Conservation (phyloP, 768 basidiomycete genomes). For the Leccinellum albellum region DNA sequence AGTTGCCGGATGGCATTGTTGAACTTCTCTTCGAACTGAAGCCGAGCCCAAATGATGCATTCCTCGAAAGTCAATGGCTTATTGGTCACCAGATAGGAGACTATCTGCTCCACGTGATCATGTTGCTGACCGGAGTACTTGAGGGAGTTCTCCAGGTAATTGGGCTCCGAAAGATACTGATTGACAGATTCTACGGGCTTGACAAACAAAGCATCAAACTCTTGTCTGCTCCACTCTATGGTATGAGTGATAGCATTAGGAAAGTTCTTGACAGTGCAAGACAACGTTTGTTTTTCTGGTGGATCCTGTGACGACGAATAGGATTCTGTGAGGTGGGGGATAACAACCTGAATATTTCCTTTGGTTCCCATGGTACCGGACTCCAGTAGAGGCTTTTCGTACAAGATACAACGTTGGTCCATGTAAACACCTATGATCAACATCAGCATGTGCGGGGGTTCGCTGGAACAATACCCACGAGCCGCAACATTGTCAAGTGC, state of each 20-base stretch:
- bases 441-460: slow-evolving; percentile 2
- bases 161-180: slow-evolving; percentile 93
- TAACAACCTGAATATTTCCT: slow-evolving; percentile 93
- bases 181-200: slow-evolving; percentile 94
- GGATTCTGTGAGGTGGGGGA: slow-evolving; percentile 92
- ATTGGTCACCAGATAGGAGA: slow-evolving; percentile 84
- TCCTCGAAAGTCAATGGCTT: slow-evolving; percentile 96
- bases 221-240: slow-evolving; percentile 96
- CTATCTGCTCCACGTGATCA: slow-evolving; percentile 84
- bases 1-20: slow-evolving; percentile 92
- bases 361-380: slow-evolving; percentile 98
- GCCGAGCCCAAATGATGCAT: slow-evolving; percentile 94
- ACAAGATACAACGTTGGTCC: slow-evolving; percentile 98
- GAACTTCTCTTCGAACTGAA: slow-evolving; percentile 93
- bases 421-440: slow-evolving; percentile 79
- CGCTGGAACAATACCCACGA: slow-evolving; percentile 48
- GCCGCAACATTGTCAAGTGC: slow-evolving; percentile 96
- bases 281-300: slow-evolving; percentile 94
- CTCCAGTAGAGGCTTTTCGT: slow-evolving; percentile 91
- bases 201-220: slow-evolving; percentile 90
- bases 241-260: slow-evolving; percentile 97
- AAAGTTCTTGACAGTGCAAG: slow-evolving; percentile 98
- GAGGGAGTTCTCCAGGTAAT: slow-evolving; percentile 86
- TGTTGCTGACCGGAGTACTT: slow-evolving; percentile 91
- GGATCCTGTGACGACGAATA: slow-evolving; percentile 98